Conservation (phyloP, 768 basidiomycete species). For the Saitozyma podzolica region DNA sequence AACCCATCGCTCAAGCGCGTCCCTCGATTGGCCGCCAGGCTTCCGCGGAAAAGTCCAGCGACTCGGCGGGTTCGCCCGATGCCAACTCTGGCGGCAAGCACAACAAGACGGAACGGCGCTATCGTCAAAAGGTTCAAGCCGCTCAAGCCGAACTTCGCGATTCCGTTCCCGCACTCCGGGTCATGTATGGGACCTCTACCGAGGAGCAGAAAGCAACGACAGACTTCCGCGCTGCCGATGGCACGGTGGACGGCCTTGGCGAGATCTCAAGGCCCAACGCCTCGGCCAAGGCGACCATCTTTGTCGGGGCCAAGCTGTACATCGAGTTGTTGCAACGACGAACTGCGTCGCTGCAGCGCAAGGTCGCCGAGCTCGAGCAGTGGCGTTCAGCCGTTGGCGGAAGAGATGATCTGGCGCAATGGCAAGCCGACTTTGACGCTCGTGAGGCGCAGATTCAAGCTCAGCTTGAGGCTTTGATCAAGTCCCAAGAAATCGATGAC, state of each 20-base stretch:
- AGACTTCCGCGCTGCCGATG: slow-evolving; percentile 42
- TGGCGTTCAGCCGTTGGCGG: slow-evolving; percentile 35
- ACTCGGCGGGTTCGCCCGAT: not conserved
- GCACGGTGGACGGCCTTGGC: slow-evolving; percentile 46
- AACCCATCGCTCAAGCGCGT: not conserved
- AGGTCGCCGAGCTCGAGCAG: slow-evolving; percentile 37
- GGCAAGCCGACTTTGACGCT: slow-evolving; percentile 33
- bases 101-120: slow-evolving; percentile 52
- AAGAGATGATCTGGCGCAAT: slow-evolving; percentile 23
- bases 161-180: slow-evolving; percentile 48
- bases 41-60: not conserved
- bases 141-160: slow-evolving; percentile 50
- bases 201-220: slow-evolving; percentile 43
- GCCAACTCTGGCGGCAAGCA: slow-evolving; percentile 39
- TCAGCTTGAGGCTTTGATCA: slow-evolving; percentile 7
- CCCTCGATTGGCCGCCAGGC: not conserved
- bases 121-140: slow-evolving; percentile 51
- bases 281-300: slow-evolving; percentile 48
- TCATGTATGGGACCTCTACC: slow-evolving; percentile 47
- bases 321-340: slow-evolving; percentile 44
- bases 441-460: slow-evolving; percentile 25
- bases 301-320: slow-evolving; percentile 48
- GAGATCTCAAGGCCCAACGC: slow-evolving; percentile 48
- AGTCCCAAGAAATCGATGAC: slow-evolving; percentile 18
- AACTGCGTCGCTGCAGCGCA: slow-evolving; percentile 30